Percentiles rank a stretch among this genome's conserved stretches.
phyloP scores from a whole-genome alignment of 192 early-diverging fungal species.

The Backusella morwellensis region DNA sequence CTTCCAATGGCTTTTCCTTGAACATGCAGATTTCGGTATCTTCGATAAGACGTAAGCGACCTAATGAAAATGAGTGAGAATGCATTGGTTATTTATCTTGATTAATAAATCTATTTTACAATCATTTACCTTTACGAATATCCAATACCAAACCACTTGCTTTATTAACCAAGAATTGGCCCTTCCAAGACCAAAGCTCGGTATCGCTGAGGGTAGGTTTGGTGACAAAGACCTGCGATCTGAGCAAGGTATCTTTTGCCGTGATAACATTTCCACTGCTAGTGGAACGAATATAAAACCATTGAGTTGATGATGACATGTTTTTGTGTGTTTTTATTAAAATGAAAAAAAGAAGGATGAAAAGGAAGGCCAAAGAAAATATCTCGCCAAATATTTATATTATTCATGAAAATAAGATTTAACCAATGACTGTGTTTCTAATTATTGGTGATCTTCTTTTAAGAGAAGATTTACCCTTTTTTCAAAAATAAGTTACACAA shows the following conservation, averaged over 20 bases:
- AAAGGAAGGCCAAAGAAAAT: background rate
- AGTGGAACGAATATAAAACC: conserved; percentile 35
- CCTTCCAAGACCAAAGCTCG: conserved; percentile 36
- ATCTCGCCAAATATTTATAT: background rate
- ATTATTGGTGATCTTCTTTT: background rate
- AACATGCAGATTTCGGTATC: conserved; percentile 37
- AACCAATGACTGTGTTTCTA: background rate
- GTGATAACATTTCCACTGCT: conserved; percentile 26
- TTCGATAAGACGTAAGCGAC: conserved; percentile 38
- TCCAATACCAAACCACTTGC: conserved; percentile 28
- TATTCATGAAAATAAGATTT: background rate
- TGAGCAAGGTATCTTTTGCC: background rate
- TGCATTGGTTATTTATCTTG: no score
- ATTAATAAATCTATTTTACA: no score
- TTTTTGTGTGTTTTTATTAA: background rate
- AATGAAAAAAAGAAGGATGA: background rate
- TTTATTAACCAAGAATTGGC: conserved; percentile 30
- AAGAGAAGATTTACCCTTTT: background rate
- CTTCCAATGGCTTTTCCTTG: conserved; percentile 23
- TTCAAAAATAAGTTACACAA: background rate
- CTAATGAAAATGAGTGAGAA: conserved; percentile 16
- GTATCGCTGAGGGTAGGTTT: conserved; percentile 9
- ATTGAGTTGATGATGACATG: conserved; percentile 12
- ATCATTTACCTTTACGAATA: conserved; percentile 36
- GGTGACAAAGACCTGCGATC: conserved; percentile 24